Evolutionary conservation across 2,329 filamentous ascomycete species (phyloP).

Genomic region (Paecilomyces dactylethromorphus): DNA sequence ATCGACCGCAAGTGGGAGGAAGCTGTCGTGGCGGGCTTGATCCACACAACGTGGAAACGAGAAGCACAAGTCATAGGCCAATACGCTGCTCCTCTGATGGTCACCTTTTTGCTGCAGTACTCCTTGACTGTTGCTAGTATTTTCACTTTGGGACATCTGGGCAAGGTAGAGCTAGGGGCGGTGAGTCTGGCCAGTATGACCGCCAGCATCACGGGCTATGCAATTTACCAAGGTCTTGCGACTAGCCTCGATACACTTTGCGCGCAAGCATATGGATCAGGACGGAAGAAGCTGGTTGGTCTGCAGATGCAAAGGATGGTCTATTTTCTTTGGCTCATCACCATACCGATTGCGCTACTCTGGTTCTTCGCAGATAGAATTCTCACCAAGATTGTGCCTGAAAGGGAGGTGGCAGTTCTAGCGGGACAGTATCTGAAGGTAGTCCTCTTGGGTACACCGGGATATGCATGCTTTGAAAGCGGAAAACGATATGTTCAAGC

Average conservation of each 20-base stretch:
- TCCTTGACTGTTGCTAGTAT: slow-evolving; percentile 77
- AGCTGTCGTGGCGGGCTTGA: slow-evolving; percentile 70
- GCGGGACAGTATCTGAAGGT: slow-evolving; percentile 69
- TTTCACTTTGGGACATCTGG: slow-evolving; percentile 70
- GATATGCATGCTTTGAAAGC: slow-evolving; percentile 68
- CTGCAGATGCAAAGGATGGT: slow-evolving; percentile 77
- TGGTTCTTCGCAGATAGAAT: slow-evolving; percentile 65
- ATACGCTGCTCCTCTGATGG: slow-evolving; percentile 64
- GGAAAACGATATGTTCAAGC: slow-evolving; percentile 85
- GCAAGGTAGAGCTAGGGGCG: slow-evolving; percentile 62
- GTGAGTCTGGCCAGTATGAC: slow-evolving; percentile 70
- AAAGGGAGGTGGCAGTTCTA: slow-evolving; percentile 61
- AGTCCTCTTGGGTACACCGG: slow-evolving; percentile 64
- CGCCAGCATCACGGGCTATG: slow-evolving; percentile 70
- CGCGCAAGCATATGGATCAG: slow-evolving; percentile 87
- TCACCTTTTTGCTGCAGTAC: slow-evolving; percentile 74
- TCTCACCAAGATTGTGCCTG: slow-evolving; percentile 62
- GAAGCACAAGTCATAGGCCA: slow-evolving; percentile 73
- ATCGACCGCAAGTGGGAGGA: slow-evolving; percentile 76
- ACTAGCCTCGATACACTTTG: slow-evolving; percentile 90
- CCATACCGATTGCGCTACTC: slow-evolving; percentile 63
- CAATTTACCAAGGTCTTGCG: slow-evolving; percentile 74
- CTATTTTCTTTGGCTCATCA: slow-evolving; percentile 66
- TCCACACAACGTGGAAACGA: slow-evolving; percentile 85
- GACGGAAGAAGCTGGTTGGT: slow-evolving; percentile 81